Conservation (phyloP, 176 grass and related monocot genomes). For the Zea luxurians region DNA sequence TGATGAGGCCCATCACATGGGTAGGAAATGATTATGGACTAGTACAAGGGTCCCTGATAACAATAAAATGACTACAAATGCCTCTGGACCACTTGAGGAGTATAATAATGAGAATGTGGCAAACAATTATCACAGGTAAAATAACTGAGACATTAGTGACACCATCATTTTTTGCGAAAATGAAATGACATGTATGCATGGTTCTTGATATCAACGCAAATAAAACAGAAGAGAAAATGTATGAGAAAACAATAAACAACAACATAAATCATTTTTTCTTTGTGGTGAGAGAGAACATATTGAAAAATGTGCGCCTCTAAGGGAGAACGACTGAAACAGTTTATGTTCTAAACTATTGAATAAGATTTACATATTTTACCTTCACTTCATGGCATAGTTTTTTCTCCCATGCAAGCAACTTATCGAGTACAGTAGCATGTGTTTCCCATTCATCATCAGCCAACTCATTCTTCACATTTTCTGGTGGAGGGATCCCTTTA, state of each 20-base stretch:
- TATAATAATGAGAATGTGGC: neutral
- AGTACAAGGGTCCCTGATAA: constrained; percentile 2
- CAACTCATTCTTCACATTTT: constrained; percentile 58
- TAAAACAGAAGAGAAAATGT: neutral
- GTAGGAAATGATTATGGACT: neutral
- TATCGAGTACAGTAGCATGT: constrained; percentile 77
- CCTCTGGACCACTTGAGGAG: neutral
- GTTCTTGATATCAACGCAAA: neutral
- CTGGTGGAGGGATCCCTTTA: constrained; percentile 53
- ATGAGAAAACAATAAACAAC: neutral
- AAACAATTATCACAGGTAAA: neutral
- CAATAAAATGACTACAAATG: constrained; percentile 28
- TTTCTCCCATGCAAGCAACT: constrained; percentile 95
- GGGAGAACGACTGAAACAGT: neutral
- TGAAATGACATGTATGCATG: constrained; percentile 1
- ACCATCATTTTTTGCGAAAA: neutral
- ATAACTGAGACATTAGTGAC: neutral
- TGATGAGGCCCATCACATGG: constrained; percentile 9
- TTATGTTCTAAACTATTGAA: constrained; percentile 4
- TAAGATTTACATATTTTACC: constrained; percentile 44
- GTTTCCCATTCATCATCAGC: constrained; percentile 78
- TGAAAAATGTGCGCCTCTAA: constrained; percentile 1
- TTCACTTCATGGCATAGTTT: constrained; percentile 92
- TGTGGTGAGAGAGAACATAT: neutral
- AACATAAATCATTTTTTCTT: neutral